Evolutionary conservation across 768 basidiomycete species (phyloP).

Genomic region (Suillus hirtellus): DNA sequence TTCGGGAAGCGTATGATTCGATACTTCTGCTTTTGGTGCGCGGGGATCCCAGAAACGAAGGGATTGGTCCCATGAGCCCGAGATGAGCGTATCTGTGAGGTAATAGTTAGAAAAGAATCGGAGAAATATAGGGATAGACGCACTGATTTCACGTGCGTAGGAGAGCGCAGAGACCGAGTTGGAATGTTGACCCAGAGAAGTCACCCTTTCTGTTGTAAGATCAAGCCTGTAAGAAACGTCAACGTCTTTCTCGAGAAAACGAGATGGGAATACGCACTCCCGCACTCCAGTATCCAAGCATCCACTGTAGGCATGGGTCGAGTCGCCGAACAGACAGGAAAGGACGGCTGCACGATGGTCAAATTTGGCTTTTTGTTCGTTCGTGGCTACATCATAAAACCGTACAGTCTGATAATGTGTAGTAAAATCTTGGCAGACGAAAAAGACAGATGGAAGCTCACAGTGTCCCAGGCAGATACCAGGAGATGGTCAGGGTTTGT

Average conservation of each 20-base stretch:
- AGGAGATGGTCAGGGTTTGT: conserved; percentile 75
- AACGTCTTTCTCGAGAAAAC: not conserved
- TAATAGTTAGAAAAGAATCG: not conserved
- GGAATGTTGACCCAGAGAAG: conserved; percentile 76
- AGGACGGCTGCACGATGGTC: conserved; percentile 89
- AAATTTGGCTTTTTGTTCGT: conserved; percentile 76
- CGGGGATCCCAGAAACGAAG: conserved; percentile 88
- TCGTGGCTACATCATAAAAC: conserved; percentile 53
- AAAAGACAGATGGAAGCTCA: conserved; percentile 25
- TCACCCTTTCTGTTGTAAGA: conserved; percentile 67
- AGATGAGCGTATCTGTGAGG: conserved; percentile 65
- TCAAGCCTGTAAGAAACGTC: conserved; percentile 58
- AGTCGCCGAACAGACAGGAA: conserved; percentile 73
- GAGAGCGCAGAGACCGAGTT: conserved; percentile 80
- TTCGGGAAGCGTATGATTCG: conserved; percentile 68
- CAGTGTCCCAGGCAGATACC: conserved; percentile 90
- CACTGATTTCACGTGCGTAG: conserved; percentile 66
- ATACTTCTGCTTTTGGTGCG: conserved; percentile 53
- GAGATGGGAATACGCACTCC: conserved; percentile 53
- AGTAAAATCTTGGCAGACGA: conserved; percentile 34
- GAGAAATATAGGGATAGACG: conserved; percentile 24
- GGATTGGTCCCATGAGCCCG: conserved; percentile 92
- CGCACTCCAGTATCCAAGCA: conserved; percentile 83
- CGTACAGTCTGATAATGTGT: conserved; percentile 56
- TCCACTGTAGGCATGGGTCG: conserved; percentile 74